Evolutionary conservation across 192 early-diverging fungal genomes (phyloP), one percentile per base, ranked within the genome.

Genomic region (Funneliformis mosseae): DNA sequence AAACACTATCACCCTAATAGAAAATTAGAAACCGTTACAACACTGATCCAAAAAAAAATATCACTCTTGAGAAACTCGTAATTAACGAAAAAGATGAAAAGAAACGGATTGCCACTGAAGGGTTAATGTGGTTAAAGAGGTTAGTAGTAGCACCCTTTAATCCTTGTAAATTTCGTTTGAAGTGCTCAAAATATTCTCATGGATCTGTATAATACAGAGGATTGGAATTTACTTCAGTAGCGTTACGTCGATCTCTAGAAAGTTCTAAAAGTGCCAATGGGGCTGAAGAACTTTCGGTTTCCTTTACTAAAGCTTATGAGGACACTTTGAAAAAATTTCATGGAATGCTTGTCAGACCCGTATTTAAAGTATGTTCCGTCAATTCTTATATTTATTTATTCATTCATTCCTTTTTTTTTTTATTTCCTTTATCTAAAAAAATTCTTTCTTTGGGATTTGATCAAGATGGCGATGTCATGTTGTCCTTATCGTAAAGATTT

Each of bases 401-500:
- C 23, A 41, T 16, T 62, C 42, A 7, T 28, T 18, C 1, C 9
- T 41, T 27, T 64, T 28, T 80, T 12, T 70, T 23, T 28, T 25
- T 70, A 41, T 81, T 63, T 66, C 16, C 48, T 76, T 42, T 7
- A 69, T 27, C 3, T 74, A 27, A 71, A 33, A 59, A 45, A n/a
- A 43, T 23, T 23, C 55, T 25, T 8, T 28, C 69, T 63, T 76
- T 18, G 0, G 45, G 8, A 12, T 8, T n/a, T 48, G 18, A 45
- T 66, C 8, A 78, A 94, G 93, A 76, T 95, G 61, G 95, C 94
- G 9, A 98, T 99, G 96, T 92, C 91, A 82, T 95, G 95, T 12
- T 98, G 96, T 85, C 97, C 97, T 27, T 90, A 91, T 80, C 95
- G 96, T 71, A 89, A 89, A 55, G 92, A 93, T 77, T 98, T 99